Evolutionary conservation across 352 stramenopile species (phyloP).

Genomic region (Aphanomyces astaci): DNA sequence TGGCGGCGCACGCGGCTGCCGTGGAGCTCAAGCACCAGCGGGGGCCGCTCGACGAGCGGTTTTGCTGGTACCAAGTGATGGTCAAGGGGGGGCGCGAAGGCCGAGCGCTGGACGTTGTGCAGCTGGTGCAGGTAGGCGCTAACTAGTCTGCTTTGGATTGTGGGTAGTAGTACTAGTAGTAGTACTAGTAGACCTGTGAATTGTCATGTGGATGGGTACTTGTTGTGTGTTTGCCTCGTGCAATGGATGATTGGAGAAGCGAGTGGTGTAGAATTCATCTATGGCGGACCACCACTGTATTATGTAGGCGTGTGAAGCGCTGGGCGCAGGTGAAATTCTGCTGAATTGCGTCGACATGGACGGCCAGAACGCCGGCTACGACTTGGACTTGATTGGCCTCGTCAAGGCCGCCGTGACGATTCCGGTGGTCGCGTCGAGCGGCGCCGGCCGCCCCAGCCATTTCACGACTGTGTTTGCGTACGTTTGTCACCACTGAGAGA

Average conservation of each 20-base stretch:
- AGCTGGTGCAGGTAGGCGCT: constrained; percentile 47
- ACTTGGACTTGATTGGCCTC: constrained; percentile 48
- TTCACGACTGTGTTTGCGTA: constrained; percentile 93
- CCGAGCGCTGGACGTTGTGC: constrained; percentile 79
- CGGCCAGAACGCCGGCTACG: constrained; percentile 91
- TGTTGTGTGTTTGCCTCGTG: no score
- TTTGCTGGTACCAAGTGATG: constrained; percentile 98
- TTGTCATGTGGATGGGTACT: no score
- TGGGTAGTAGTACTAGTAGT: no score
- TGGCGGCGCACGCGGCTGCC: constrained; percentile 57
- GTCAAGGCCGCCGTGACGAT: constrained; percentile 89
- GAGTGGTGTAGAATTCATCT: no score
- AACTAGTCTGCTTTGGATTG: no score
- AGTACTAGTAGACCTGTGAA: no score
- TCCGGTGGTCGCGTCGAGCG: constrained; percentile 96
- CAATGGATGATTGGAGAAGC: no score
- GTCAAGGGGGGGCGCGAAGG: constrained; percentile 93
- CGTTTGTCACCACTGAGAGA: no score
- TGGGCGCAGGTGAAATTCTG: constrained; percentile 96
- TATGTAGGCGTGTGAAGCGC: constrained; percentile 76
- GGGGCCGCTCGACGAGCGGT: constrained; percentile 89
- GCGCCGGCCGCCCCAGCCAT: constrained; percentile 89
- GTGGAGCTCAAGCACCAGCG: constrained; percentile 58
- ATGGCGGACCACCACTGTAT: no score
- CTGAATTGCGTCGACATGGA: constrained; percentile 99